Percentiles rank a stretch among this genome's conserved stretches.
phyloP scores from a whole-genome alignment of 1,139 yeast species.

The Geotrichum restrictum region DNA sequence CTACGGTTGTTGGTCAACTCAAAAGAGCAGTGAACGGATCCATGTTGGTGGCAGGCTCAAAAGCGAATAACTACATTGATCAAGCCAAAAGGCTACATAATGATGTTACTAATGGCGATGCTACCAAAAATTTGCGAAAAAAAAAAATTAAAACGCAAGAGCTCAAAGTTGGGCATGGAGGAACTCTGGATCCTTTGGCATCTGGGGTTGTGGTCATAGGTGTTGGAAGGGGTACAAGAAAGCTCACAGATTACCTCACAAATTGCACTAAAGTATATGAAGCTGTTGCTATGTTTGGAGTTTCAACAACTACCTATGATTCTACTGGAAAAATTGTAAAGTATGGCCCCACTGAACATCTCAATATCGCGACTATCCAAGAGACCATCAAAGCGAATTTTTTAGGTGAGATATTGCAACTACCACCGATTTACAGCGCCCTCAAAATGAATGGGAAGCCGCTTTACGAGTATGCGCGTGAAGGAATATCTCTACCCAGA shows the following conservation, averaged over 20 bases:
- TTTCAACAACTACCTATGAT: constrained; percentile 91
- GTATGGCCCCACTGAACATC: constrained; percentile 54
- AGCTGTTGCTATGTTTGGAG: constrained; percentile 81
- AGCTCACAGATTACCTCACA: constrained; percentile 65
- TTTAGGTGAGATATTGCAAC: constrained; percentile 76
- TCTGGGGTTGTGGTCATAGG: constrained; percentile 91
- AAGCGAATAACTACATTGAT: constrained; percentile 30
- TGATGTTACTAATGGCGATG: constrained; percentile 38
- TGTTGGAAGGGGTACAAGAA: constrained; percentile 83
- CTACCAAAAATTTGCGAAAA: constrained; percentile 45
- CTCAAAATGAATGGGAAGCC: constrained; percentile 92
- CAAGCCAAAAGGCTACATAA: constrained; percentile 31
- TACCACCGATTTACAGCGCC: constrained; percentile 96
- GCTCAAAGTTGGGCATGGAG: constrained; percentile 97
- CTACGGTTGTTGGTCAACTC: constrained; percentile 61
- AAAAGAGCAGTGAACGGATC: constrained; percentile 62
- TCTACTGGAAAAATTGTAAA: constrained; percentile 77
- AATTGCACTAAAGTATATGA: constrained; percentile 65
- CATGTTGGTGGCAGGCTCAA: constrained; percentile 46
- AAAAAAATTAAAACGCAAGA: constrained; percentile 44
- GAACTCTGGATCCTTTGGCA: constrained; percentile 92
- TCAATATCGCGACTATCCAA: constrained; percentile 53
- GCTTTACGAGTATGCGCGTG: constrained; percentile 86
- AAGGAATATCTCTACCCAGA: constrained; percentile 78
- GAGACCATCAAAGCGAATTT: constrained; percentile 53